Evolutionary conservation across 108 stramenopile genomes (phyloP).

Genomic region (Nitzschia putrida): DNA sequence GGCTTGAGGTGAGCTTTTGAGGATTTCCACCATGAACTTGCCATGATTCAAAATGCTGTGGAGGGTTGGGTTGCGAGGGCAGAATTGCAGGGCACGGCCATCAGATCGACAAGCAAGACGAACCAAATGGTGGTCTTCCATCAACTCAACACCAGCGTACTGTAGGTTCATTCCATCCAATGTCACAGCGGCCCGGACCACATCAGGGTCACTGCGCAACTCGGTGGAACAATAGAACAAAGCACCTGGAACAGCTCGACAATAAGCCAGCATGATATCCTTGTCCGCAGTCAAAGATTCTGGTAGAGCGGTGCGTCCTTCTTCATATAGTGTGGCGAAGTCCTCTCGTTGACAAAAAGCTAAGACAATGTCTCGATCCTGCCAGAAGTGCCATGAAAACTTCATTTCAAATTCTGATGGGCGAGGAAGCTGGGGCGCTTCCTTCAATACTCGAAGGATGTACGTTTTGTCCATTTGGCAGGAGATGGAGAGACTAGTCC

Average conservation of each 20-base stretch:
- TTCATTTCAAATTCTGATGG: conserved; percentile 38
- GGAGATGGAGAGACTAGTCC: too few relatives aligned
- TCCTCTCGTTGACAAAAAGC: conserved; percentile 38
- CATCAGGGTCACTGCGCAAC: conserved; percentile 20
- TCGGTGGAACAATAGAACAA: conserved; percentile 34
- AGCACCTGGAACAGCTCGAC: conserved; percentile 33
- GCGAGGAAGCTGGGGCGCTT: conserved; percentile 19
- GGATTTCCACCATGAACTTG: too few relatives aligned
- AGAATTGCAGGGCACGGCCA: conserved; percentile 39
- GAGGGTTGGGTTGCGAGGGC: too few relatives aligned
- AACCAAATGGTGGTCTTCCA: conserved; percentile 22
- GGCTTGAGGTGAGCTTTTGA: too few relatives aligned
- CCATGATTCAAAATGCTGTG: too few relatives aligned
- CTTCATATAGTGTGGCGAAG: conserved; percentile 24
- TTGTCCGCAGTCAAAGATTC: conserved; percentile 30
- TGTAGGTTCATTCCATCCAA: conserved; percentile 38
- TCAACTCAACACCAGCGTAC: conserved; percentile 28
- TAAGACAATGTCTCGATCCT: conserved; percentile 36
- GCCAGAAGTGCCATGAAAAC: conserved; percentile 26
- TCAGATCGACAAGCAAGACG: conserved; percentile 28
- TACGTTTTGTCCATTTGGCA: conserved; percentile 36
- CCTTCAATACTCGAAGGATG: conserved; percentile 20
- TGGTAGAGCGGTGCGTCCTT: conserved; percentile 24
- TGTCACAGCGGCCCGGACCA: conserved; percentile 30
- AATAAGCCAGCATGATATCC: conserved; percentile 45